Base-by-base conservation (phyloP, 2,329 filamentous ascomycete species). In the Stachybotrys elegans region DNA sequence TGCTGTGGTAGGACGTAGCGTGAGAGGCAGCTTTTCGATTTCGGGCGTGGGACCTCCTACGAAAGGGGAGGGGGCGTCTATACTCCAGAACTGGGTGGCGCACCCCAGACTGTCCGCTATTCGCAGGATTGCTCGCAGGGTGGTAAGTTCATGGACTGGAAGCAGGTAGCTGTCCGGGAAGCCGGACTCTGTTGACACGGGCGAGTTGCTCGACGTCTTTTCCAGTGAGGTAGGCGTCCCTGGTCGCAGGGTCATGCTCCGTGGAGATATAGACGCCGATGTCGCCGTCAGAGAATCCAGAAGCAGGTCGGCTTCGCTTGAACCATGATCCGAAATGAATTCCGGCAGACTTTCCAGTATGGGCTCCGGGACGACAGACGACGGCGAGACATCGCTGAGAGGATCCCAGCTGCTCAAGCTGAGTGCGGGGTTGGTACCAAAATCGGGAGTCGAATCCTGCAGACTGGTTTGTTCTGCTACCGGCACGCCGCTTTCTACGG, bases 1-100 rank as follows among this genome's bases (percentile, higher is more conserved):
- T 0, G 69, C 64, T 9, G 60, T 43, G 1, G 75, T 80, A 12
- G 78, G 78, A 23, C 65, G 71, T 61, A 76, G 73, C 29, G 72
- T 66, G 13, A 44, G 37, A 2, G 73, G 75, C 7, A 80, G 59
- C 38, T 68, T 61, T 12, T 63, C 51, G 8, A 59, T 32, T 53
- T 65, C 48, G 36, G 59, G 58, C 19, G 51, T 56, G 13, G 42
- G 46, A 40, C 58, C 56, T 19, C 51, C 45, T 54, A 60, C 52
- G 58, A 79, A 79, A 4, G 72, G 71, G 2, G 75, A 78, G 21
- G 61, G 54, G 19, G 70, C 65, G 14, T 65, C 57, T 4, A 77
- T 55, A 12, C 67, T 65, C 73, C 73, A 79, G 37, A 77, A 55
- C 16, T 60, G 43, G 1, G 63, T 56, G 2, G 56, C 57, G 43